Evolutionary conservation across 1,284 basidiomycete species (phyloP).

Genomic region (Trametes sp.): DNA sequence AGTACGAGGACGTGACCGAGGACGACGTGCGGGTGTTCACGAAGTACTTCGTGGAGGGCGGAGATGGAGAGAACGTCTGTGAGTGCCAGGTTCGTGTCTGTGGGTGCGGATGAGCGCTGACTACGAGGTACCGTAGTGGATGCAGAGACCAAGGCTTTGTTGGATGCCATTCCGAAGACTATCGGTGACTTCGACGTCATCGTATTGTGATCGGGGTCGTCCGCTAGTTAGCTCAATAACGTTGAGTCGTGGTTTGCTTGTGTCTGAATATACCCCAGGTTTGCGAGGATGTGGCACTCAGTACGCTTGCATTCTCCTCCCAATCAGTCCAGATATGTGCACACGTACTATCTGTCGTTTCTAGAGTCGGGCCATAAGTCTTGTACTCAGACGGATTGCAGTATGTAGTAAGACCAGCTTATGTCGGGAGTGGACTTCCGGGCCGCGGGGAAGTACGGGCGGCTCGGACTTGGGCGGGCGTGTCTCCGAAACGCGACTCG

Average conservation of each 20-base stretch:
- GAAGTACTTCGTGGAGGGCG: constrained; percentile 11
- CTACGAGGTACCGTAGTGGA: not conserved
- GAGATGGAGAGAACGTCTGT: not conserved
- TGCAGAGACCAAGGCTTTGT: not conserved
- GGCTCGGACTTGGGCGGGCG: constrained; percentile 22
- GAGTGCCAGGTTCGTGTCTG: not conserved
- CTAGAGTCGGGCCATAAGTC: too few relatives aligned
- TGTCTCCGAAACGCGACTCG: constrained; percentile 4
- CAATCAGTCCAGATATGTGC: too few relatives aligned
- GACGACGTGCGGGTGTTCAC: constrained; percentile 8
- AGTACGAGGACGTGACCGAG: constrained; percentile 4
- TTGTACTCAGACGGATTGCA: too few relatives aligned
- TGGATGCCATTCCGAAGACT: not conserved
- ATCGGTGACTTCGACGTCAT: not conserved
- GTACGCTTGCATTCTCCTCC: too few relatives aligned
- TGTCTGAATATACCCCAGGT: too few relatives aligned
- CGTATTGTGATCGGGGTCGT: not conserved
- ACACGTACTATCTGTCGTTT: too few relatives aligned
- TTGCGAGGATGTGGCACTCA: too few relatives aligned
- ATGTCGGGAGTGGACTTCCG: not conserved
- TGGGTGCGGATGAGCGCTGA: not conserved
- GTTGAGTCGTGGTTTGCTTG: too few relatives aligned
- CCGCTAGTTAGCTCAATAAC: not conserved
- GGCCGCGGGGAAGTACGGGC: not conserved
- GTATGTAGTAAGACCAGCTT: not conserved